Base-by-base conservation (phyloP, 169 alveolate species). In the Condylostoma magnum region DNA sequence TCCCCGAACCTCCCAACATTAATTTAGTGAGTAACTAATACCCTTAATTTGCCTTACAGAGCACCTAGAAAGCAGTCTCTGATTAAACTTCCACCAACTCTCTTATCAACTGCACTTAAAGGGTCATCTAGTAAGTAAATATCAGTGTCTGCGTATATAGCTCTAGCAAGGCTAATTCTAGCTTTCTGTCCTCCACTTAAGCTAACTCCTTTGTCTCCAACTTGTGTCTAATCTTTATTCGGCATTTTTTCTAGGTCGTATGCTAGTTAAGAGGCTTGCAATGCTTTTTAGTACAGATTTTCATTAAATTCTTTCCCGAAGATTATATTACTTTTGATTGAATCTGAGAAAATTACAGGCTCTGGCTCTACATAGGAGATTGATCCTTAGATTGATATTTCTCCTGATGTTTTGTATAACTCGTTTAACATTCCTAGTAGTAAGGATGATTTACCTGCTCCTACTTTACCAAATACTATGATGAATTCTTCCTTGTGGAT, bases 131-230 rank as follows among this genome's bases (percentile, higher is more conserved):
- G 73, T 22, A 91, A 43, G 68, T 78, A 77, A 10, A 88, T 69
- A 43, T 91, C 94, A 50, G 84, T 79, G 27, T 82, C 70, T 30
- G 86, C 57, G 68, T 91, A 91, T 68, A 85, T 68, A 50, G 96
- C 96, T 81, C 96, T 82, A 2, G 96, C 96, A 20, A 90, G 56
- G 10, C 90, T 52, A 18, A 90, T 57, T 50, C 94, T 67, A 41
- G 90, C 92, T 78, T 84, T 90, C 63, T 90, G 87, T 10, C 96
- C 94, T 8, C 96, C 96, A 15, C 91, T 78, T 33, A 90, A 38
- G 55, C 78, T 90, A 2, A 84, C 76, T 5, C 96, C 96, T 79
- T 81, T 84, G 78, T 90, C 96, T 41, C 94, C 94, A 31, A 88
- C 81, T 69, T 77, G 79, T 22, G 94, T 84, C 36, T 76, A 52